Evolutionary conservation across 2,329 filamentous ascomycete genomes (phyloP).

Genomic region (Penicillium glabrum): DNA sequence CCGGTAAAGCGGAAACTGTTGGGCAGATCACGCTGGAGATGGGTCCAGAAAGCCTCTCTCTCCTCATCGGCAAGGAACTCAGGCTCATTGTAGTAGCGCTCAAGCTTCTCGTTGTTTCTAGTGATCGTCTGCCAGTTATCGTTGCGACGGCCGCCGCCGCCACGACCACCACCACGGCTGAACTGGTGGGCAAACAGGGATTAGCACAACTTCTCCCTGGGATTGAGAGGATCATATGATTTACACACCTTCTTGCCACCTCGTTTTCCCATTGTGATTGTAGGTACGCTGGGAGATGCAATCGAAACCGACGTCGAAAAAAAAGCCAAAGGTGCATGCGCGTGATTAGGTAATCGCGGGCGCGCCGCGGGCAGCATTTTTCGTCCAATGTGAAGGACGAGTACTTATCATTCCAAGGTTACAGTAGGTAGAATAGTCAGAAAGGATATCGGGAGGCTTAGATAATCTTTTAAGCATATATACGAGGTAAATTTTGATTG

Average conservation of each 20-base stretch:
- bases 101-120: constrained; percentile 81
- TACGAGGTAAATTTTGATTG: constrained; percentile 9
- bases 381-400: background rate
- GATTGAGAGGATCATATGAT: background rate
- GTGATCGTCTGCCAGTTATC: constrained; percentile 58
- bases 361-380: background rate
- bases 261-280: constrained; percentile 32
- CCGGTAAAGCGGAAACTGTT: constrained; percentile 98
- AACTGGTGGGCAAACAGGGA: constrained; percentile 28
- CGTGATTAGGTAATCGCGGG: constrained; percentile 8
- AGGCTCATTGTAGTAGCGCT: constrained; percentile 81
- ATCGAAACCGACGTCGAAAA: constrained; percentile 17
- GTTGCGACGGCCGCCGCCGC: constrained; percentile 41
- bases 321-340: constrained; percentile 5
- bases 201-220: constrained; percentile 3
- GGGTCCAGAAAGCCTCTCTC: constrained; percentile 77
- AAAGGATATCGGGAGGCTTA: background rate
- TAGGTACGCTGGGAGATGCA: constrained; percentile 5
- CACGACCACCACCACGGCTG: constrained; percentile 43
- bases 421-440: background rate
- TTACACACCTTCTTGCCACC: constrained; percentile 29
- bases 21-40: constrained; percentile 79
- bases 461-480: background rate
- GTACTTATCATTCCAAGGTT: background rate
- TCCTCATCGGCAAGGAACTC: constrained; percentile 76